phyloP scores from a whole-genome alignment of 352 stramenopile species.

The Globisporangium polare region DNA sequence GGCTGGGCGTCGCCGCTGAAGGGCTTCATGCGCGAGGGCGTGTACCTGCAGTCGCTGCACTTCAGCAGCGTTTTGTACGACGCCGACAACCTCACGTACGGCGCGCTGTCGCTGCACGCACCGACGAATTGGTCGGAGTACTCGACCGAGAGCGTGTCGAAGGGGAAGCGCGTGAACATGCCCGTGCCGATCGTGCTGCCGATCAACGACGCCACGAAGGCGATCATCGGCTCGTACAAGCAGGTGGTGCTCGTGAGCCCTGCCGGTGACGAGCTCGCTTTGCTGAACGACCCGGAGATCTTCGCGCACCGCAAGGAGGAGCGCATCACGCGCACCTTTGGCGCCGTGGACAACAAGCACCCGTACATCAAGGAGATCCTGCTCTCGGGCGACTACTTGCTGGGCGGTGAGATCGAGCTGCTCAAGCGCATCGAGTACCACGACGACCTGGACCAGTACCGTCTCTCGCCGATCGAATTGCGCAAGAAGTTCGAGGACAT shows the following conservation, averaged over 20 bases:
- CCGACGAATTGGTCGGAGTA: slow-evolving; percentile 94
- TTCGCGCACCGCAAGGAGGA: slow-evolving; percentile 98
- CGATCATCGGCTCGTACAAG: slow-evolving; percentile 68
- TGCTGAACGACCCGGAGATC: slow-evolving; percentile 94
- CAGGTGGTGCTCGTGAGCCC: slow-evolving; percentile 93
- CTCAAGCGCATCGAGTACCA: slow-evolving; percentile 95
- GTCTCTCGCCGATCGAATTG: slow-evolving; percentile 92
- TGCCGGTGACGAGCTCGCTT: slow-evolving; percentile 91
- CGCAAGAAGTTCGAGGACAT: slow-evolving; percentile 93
- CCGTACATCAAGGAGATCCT: slow-evolving; percentile 97
- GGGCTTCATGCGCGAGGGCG: slow-evolving; percentile 97
- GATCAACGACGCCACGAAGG: slow-evolving; percentile 92
- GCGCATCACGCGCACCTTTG: slow-evolving; percentile 96
- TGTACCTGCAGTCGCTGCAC: slow-evolving; percentile 95
- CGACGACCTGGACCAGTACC: slow-evolving; percentile 96
- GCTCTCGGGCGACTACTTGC: slow-evolving; percentile 92
- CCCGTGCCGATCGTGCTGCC: slow-evolving; percentile 97
- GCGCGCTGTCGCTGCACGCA: slow-evolving; percentile 70
- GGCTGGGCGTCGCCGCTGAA: slow-evolving; percentile 95
- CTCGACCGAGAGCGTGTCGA: slow-evolving; percentile 70
- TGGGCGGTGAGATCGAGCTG: slow-evolving; percentile 96
- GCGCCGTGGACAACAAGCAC: slow-evolving; percentile 94
- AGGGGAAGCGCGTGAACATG: slow-evolving; percentile 92
- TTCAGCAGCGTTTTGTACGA: slow-evolving; percentile 97
- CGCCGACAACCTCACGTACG: slow-evolving; percentile 93